Base-by-base conservation (phyloP, 768 basidiomycete species). In the Mycena galopus region DNA sequence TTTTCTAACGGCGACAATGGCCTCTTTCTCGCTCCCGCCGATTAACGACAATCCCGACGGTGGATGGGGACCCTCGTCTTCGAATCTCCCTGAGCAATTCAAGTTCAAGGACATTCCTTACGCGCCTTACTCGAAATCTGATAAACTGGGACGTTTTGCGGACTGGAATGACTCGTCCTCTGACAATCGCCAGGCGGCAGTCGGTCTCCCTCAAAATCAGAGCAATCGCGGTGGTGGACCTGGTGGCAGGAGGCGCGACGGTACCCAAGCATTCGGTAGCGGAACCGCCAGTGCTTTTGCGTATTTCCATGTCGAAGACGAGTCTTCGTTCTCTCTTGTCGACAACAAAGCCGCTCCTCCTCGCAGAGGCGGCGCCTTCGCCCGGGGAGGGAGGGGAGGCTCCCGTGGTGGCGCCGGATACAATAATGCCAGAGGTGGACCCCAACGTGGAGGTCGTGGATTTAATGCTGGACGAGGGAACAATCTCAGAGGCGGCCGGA, bases 81-180 rank as follows among this genome's bases (percentile, higher is more conserved):
- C 85, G 2, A 93, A 94, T 81, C 85, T 97, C 25, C 96, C 97
- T 1, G 87, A 93, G 55, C 92, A 96, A 74, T 98, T 97, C 85
- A 96, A 97, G 84, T 98, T 98, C 89, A 96, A 95, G 83, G 98
- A 98, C 77, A 98, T 99, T 71, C 98, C 98, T 56, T 99, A 99
- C 80, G 97, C 97, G 0, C 97, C 97, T 6, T 99, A 95, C 88
- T 96, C 96, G 84, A 99, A 99, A 90, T 92, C 95, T 42, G 98
- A 99, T 88, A 98, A 98, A 83, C 92, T 99, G 67, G 96, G 96
- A 64, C 93, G 97, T 64, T 94, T 99, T 79, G 97, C 97, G 58
- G 97, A 99, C 86, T 99, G 97, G 97, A 95, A 96, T 82, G 94
- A 96, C 80, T 83, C 90, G 29, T 88, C 92, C 33, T 79, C 88